phyloP scores from a whole-genome alignment of 331 rosid species.

The Ulmus americana region DNA sequence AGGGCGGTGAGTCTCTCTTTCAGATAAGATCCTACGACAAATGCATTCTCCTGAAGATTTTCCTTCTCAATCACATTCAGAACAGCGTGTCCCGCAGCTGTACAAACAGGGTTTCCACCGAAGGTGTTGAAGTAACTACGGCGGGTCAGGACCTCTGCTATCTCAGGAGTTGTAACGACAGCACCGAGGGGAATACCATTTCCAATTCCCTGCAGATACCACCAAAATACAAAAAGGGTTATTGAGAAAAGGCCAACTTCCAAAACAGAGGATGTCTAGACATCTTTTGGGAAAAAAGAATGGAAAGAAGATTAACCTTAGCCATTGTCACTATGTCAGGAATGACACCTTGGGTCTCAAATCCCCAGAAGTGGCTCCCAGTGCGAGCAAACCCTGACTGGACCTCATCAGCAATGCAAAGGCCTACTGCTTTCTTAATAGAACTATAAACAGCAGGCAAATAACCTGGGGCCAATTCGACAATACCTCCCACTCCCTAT shows the following conservation, averaged over 20 bases:
- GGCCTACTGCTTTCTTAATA: constrained; percentile 77
- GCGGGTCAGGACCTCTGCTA: constrained; percentile 69
- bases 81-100: constrained; percentile 92
- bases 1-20: constrained; percentile 60
- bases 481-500: constrained; percentile 89
- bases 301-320: constrained; percentile 43
- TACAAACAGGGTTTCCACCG: constrained; percentile 89
- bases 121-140: constrained; percentile 84
- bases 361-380: constrained; percentile 93
- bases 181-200: constrained; percentile 97
- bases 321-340: constrained; percentile 98
- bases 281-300: background rate
- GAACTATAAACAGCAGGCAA: constrained; percentile 52
- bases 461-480: constrained; percentile 91
- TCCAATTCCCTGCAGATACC: constrained; percentile 66
- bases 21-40: constrained; percentile 59
- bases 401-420: constrained; percentile 93
- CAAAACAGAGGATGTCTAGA: background rate
- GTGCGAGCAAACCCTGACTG: constrained; percentile 83
- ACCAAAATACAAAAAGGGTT: constrained; percentile 6
- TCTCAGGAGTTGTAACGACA: constrained; percentile 88
- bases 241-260: background rate
- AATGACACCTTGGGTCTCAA: constrained; percentile 75
- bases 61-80: constrained; percentile 80
- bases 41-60: constrained; percentile 79